Evolutionary conservation across 73 alveolate genomes (phyloP).

Genomic region (Stentor coeruleus): DNA sequence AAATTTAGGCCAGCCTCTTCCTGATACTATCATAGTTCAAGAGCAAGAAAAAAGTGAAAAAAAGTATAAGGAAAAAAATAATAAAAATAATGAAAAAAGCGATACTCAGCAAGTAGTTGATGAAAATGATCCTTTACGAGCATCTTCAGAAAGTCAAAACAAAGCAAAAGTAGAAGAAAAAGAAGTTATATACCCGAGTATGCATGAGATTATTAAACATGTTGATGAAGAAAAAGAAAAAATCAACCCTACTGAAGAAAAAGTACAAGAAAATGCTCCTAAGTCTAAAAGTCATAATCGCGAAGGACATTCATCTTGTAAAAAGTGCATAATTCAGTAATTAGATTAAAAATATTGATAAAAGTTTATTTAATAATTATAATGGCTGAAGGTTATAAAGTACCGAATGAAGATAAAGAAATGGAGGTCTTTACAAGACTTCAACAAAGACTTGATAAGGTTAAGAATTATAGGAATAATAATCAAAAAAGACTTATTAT

Average conservation of each 20-base stretch:
- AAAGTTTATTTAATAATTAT: too few relatives aligned
- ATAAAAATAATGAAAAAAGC: too few relatives aligned
- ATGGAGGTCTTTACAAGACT: background rate
- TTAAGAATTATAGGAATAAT: background rate
- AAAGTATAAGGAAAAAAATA: too few relatives aligned
- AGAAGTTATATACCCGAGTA: background rate
- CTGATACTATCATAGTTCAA: background rate
- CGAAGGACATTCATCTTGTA: background rate
- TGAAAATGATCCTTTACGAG: background rate
- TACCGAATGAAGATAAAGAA: too few relatives aligned
- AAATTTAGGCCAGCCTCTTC: background rate
- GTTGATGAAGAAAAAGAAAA: background rate
- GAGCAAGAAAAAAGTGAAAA: background rate
- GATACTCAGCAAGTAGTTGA: too few relatives aligned
- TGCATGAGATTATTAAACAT: background rate
- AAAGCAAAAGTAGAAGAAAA: background rate
- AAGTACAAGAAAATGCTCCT: background rate
- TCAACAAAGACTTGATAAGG: background rate
- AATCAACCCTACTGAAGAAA: background rate
- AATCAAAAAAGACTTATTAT: background rate
- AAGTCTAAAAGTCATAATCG: background rate
- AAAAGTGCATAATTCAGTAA: background rate
- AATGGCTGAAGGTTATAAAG: too few relatives aligned
- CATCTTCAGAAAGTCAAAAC: background rate
- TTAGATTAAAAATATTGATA: too few relatives aligned